Base-by-base conservation (phyloP, 805 yeast species). In the Hanseniaspora lindneri region DNA sequence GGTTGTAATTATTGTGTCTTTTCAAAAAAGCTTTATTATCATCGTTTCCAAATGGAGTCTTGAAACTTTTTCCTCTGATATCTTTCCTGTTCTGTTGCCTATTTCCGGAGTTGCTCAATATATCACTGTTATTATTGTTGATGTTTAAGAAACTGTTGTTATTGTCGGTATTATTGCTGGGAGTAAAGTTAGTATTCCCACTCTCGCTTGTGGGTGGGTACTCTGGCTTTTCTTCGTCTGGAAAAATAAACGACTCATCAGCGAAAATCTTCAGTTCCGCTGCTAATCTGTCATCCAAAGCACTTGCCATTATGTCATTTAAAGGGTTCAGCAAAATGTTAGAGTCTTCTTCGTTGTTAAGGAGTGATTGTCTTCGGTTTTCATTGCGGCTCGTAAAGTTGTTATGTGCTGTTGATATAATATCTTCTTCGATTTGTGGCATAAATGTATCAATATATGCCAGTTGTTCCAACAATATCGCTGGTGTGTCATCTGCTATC, bases 211-310 rank as follows among this genome's bases (percentile, higher is more conserved):
- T 23, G 27, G 53, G 53, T 35, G 51, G 54, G 30, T 60, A 58
- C 23, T 58, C 58, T 52, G 66, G 70, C 58, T 81, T 81, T 30
- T 82, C 89, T 58, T 83, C 92, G 58, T 83, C 92, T 1, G 89
- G 86, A 59, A 83, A 83, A 2, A 83, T 74, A 55, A 83, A 83
- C 2, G 84, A 73, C 51, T 81, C 88, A 56, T 82, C 88, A 0
- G 88, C 89, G 70, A 83, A 83, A 1, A 87, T 88, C 16, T 85
- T 83, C 53, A 83, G 69, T 58, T 83, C 92, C 16, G 75, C 76
- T 5, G 77, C 72, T 23, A 75, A 56, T 44, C 74, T 72, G 52
- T 74, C 77, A 54, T 75, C 79, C 24, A 74, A 10, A 35, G 54
- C 51, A 25, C 40, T 35, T 9, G 41, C n/a, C n/a, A 37, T 34